Evolutionary conservation across 495 filamentous ascomycete genomes (phyloP), one percentile per base, ranked within the genome.

Genomic region (Podospora australis): DNA sequence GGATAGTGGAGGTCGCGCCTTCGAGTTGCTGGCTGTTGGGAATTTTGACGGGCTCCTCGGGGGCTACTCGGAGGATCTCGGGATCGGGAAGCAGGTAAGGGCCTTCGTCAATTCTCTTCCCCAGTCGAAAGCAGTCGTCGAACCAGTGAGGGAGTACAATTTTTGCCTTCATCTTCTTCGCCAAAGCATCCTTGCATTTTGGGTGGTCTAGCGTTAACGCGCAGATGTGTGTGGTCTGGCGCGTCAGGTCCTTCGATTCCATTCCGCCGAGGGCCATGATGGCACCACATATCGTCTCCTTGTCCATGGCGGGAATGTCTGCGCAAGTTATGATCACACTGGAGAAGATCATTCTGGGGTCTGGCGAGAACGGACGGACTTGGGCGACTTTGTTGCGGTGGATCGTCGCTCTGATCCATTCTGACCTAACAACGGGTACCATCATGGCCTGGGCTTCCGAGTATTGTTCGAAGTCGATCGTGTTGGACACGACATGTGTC

Each of bases 81-180:
- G 94, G 88, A 55, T 96, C 75, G 11, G 94, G 92, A 10, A 97
- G 79, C 17, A 75, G 72, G 62, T 99, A 99, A 10, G 94, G 92
- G 10, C 71, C 66, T 57, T 97, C 92, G 55, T 87, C 81, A 48
- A 99, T 95, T 39, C 85, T 78, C 56, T 83, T 84, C 29, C 90
- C 88, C 36, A 99, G 80, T 65, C 86, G 89, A 26, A 99, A 77
- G 63, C 92, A 99, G 59, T 96, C 91, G 54, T 97, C 92, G 58
- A 99, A 96, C 92, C 94, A 97, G 61, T 99, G 94, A 23, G 94
- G 94, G 41, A 97, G 72, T n/a, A 98, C 86, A 47, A 94, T 83
- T 63, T 88, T 90, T 66, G 76, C 76, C 34, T 78, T 79, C 19
- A 87, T 65, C 30, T 74, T 79, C 64, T 82, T 95, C 0, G 68